Evolutionary conservation across 2,329 filamentous ascomycete genomes (phyloP), one percentile per base, ranked within the genome.

Genomic region (Chaetomium globosum): DNA sequence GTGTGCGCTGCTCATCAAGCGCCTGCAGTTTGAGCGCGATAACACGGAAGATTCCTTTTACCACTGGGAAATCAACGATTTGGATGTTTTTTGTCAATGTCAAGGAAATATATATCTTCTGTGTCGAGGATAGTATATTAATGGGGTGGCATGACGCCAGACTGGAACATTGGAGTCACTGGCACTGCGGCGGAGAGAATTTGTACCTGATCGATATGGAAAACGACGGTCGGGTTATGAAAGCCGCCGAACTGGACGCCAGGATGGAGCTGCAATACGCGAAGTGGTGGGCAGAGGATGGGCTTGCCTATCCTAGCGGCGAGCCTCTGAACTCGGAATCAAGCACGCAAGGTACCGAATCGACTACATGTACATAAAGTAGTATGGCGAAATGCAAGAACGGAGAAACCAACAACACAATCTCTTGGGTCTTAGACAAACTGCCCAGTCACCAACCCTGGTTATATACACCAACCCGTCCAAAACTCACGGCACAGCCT

Each of bases 51-150:
- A 48, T 13, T 13, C 2, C 23, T 52, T 43, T 30, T 43, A 33
- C 26, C 23, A 54, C 7, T 23, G 4, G 5, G 48, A 63, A 43
- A 39, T 23, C 12, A 36, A 10, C 12, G 7, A 31, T 8, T n/a
- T 58, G 36, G n/a, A 52, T 52, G 23, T 33, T 55, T 63, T 63
- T 52, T 52, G 4, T 54, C 62, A 64, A 55, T 23, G 21, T 51
- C 19, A 52, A 49, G 26, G 58, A 65, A 33, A 52, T 61, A 19
- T 31, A 53, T 16, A 6, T 65, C 9, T 30, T 61, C 53, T 65
- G 57, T 49, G 2, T 5, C 3, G 52, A 65, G 1, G 52, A 43
- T 3, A n/a, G 49, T 13, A 7, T 31, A 10, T n/a, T 46, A 16
- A 33, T n/a, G 10, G 28, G 6, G 4, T 54, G 57, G 57, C 19